phyloP scores from a whole-genome alignment of 768 basidiomycete genomes.

The Symmetrospora coprosmae region DNA sequence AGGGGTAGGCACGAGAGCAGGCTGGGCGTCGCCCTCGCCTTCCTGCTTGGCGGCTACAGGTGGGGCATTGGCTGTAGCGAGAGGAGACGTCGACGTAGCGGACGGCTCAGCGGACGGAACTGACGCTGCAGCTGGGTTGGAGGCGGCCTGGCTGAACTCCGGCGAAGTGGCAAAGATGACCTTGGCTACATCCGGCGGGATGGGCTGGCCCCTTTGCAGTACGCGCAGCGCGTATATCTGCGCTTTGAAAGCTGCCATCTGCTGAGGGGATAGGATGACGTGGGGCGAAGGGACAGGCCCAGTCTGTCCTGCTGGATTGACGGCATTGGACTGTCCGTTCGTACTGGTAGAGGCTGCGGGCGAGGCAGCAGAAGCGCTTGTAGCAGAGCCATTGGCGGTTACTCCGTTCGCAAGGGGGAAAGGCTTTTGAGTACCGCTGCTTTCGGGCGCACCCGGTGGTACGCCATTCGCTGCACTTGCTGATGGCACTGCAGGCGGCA shows the following conservation, averaged over 20 bases:
- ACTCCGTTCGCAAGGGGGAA: too few species aligned
- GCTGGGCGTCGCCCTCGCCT: too few species aligned
- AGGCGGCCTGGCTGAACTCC: background rate
- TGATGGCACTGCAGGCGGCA: too few species aligned
- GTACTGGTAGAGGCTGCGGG: too few species aligned
- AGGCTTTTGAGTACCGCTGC: too few species aligned
- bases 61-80: too few species aligned
- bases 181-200: constrained; percentile 27
- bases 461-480: background rate
- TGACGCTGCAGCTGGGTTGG: background rate
- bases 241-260: constrained; percentile 26
- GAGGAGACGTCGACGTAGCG: too few species aligned
- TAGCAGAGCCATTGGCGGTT: too few species aligned
- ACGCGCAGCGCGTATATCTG: constrained; percentile 33
- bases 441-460: background rate
- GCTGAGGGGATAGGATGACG: background rate
- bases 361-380: too few species aligned
- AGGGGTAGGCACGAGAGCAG: too few species aligned
- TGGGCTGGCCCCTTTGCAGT: constrained; percentile 30
- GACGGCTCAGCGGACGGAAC: too few species aligned
- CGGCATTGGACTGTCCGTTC: background rate
- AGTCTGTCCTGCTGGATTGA: background rate
- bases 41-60: too few species aligned
- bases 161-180: constrained; percentile 24
- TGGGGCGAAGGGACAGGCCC: background rate